Conservation (phyloP, 331 rosid genomes). For the Dryas integrifolia region DNA sequence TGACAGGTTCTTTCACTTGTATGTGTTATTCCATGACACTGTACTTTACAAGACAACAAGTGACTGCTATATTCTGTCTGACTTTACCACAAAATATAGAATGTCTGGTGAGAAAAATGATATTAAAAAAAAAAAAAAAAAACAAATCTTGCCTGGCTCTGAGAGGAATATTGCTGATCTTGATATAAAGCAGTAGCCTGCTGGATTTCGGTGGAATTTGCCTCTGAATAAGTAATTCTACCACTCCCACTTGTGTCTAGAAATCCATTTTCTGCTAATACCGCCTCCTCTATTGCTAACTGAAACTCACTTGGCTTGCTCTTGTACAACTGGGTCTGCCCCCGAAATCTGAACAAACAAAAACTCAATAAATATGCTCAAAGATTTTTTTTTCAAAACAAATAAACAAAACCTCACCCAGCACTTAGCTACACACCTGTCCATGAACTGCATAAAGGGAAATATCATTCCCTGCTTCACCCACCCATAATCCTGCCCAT, state of each 20-base stretch:
- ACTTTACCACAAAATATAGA: background rate
- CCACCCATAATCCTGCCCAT: constrained; percentile 92
- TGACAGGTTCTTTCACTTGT: background rate
- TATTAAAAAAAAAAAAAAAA: background rate
- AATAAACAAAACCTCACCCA: constrained; percentile 8
- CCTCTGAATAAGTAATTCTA: constrained; percentile 37
- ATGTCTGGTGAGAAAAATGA: background rate
- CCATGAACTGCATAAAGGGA: constrained; percentile 71
- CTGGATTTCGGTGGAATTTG: constrained; percentile 29
- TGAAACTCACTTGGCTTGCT: constrained; percentile 82
- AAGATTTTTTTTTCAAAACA: constrained; percentile 1
- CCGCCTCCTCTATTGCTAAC: constrained; percentile 91
- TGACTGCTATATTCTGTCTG: background rate
- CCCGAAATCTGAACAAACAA: constrained; percentile 64
- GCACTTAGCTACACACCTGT: constrained; percentile 52
- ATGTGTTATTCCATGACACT: background rate
- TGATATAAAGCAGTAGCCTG: constrained; percentile 45
- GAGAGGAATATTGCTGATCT: constrained; percentile 46
- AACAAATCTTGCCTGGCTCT: constrained; percentile 43
- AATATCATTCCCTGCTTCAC: constrained; percentile 91
- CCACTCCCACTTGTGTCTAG: constrained; percentile 45
- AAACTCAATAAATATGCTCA: constrained; percentile 14
- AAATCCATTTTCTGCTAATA: constrained; percentile 70
- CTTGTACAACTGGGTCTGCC: constrained; percentile 88
- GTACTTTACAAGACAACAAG: background rate